Percentiles rank a stretch among this genome's conserved stretches.
Conservation (phyloP, 179 eudicot species). For the Vitellaria paradoxa region DNA sequence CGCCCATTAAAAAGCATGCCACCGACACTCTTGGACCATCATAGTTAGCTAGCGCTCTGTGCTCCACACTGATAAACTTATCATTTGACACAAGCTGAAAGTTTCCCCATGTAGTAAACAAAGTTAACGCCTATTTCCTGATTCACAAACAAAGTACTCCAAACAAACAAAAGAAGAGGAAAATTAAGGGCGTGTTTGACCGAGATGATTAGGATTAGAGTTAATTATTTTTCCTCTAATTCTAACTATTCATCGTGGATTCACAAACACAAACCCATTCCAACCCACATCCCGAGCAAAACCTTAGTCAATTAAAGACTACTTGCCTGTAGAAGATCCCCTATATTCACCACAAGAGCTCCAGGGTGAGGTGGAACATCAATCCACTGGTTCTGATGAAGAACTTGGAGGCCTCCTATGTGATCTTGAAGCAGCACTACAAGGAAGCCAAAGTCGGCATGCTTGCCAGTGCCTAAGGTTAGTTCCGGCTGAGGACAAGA, state of each 20-base stretch:
- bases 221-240: too few relatives aligned
- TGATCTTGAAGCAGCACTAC: slow-evolving; percentile 50
- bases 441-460: slow-evolving; percentile 41
- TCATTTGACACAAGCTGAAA: slow-evolving; percentile 34
- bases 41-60: slow-evolving; percentile 34
- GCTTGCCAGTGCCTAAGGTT: slow-evolving; percentile 40
- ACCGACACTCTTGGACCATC: slow-evolving; percentile 49
- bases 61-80: slow-evolving; percentile 35
- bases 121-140: neutral
- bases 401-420: slow-evolving; percentile 55
- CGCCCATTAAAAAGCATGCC: slow-evolving; percentile 31
- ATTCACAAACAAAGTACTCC: too few relatives aligned
- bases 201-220: too few relatives aligned
- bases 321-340: slow-evolving; percentile 41
- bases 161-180: too few relatives aligned
- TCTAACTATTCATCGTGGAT: too few relatives aligned
- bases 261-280: too few relatives aligned
- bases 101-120: too few relatives aligned
- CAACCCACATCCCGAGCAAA: too few relatives aligned
- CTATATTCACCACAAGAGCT: slow-evolving; percentile 44
- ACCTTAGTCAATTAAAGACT: neutral
- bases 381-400: slow-evolving; percentile 40
- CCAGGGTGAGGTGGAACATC: slow-evolving; percentile 47
- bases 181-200: too few relatives aligned
- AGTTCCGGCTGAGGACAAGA: slow-evolving; percentile 59